These are phyloP conservation scores for Leishmania guyanensis DNA, from an alignment of 208 protist genomes.

Conservation along the genomic window DNA sequence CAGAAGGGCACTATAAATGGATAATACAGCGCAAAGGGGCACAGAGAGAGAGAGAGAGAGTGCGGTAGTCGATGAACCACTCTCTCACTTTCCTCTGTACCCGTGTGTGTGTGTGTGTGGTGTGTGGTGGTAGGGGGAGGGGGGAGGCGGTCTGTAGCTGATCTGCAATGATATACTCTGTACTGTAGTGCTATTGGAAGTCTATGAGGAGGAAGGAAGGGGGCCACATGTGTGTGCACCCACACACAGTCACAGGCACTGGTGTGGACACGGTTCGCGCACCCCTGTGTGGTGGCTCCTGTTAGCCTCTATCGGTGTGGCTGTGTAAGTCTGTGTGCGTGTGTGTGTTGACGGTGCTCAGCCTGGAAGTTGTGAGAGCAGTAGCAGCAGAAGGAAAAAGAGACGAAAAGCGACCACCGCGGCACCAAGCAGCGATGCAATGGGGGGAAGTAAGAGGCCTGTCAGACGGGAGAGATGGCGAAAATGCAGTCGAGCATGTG, in stretches of 20 bases:
- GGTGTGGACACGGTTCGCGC: not conserved
- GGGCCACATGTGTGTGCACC: not conserved
- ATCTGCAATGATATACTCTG: not conserved
- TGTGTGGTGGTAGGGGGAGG: not conserved
- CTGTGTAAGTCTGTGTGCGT: not conserved
- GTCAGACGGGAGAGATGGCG: not conserved
- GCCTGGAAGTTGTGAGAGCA: not conserved
- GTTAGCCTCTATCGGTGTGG: not conserved
- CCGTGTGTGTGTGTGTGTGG: not conserved
- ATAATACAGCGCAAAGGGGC: not conserved
- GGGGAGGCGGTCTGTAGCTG: not conserved
- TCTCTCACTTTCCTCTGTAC: not conserved
- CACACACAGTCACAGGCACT: not conserved
- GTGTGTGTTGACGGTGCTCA: not conserved
- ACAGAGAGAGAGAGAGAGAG: not conserved
- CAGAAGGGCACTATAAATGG: not conserved
- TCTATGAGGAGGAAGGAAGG: not conserved
- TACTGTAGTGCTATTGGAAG: not conserved
- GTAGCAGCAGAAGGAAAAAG: not conserved
- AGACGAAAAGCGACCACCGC: not conserved
- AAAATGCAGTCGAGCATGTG: not conserved
- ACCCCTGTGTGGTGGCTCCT: not conserved
- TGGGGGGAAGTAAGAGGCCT: not conserved
- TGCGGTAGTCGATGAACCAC: not conserved
- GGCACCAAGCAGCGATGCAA: not conserved